Evolutionary conservation across 352 stramenopile genomes (phyloP), one percentile per base, ranked within the genome.

Genomic region (Pythium utonaiense): DNA sequence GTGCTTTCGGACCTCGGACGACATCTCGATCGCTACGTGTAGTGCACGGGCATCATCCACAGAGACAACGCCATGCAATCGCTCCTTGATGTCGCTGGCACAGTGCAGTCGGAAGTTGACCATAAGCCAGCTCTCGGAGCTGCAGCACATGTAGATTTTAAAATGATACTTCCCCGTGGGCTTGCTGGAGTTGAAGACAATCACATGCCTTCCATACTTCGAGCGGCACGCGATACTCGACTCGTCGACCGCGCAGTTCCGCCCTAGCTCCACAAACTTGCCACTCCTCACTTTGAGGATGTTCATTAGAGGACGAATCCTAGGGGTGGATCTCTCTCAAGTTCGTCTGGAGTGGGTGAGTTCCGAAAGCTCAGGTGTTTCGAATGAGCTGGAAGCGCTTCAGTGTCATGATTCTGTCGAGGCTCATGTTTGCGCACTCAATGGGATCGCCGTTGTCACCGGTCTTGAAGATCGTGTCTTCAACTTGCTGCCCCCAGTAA

Each of bases 131-230:
- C 64, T 49, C 3, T 58, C 73, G 0, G 70, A 19, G n/a, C 70
- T 73, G 19, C 64, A 75, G 3, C 62, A 36, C 47, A 64, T 62
- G 42, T 71, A 75, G 6, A 78, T 55, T 8, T 64, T 52, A 49
- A 78, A 78, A 19, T 78, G 67, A 31, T 70, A 70, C 40, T 73
- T 72, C 7, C 70, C 67, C n/a, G 45, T 55, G 3, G 70, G 64
- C 22, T 75, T 78, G 31, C 59, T 64, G 3, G 59, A 38, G 17
- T 74, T 77, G 31, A 60, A 77, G 25, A 71, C 52, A 22, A 74
- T 77, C 0, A 72, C 16, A 45, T 68, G 24, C 0, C 60, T 47
- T 5, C 55, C 58, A 45, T 57, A 74, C 53, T 71, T 77, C 8
- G 66, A 69, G 16, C 66, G 42, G n/a, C 55, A 70, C 6, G 62